phyloP scores from a whole-genome alignment of 1,139 yeast genomes.

The Yamadazyma trypodendri region DNA sequence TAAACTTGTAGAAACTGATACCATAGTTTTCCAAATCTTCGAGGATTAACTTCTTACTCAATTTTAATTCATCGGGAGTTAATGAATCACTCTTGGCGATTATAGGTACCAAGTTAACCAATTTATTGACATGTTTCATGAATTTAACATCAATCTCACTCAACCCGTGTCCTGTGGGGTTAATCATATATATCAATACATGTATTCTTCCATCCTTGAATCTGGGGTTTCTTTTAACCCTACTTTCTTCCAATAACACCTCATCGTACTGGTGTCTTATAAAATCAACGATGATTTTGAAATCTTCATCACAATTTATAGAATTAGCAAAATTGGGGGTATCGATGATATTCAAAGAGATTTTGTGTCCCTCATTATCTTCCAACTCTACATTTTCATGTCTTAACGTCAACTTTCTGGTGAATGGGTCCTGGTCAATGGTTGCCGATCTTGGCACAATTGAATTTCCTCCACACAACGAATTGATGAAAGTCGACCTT shows the following conservation, averaged over 20 bases:
- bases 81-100: slow-evolving; percentile 45
- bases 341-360: slow-evolving; percentile 46
- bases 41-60: slow-evolving; percentile 38
- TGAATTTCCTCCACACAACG: slow-evolving; percentile 77
- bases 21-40: slow-evolving; percentile 43
- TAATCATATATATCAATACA: slow-evolving; percentile 45
- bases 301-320: slow-evolving; percentile 47
- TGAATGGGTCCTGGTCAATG: slow-evolving; percentile 41
- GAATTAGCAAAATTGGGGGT: slow-evolving; percentile 83
- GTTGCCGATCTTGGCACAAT: slow-evolving; percentile 48
- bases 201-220: slow-evolving; percentile 51
- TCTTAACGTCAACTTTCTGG: slow-evolving; percentile 43
- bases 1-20: slow-evolving; percentile 45
- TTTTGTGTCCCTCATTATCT: slow-evolving; percentile 52
- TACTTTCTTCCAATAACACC: slow-evolving; percentile 47
- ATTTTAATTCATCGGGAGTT: slow-evolving; percentile 35
- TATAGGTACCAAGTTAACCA: slow-evolving; percentile 44
- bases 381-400: slow-evolving; percentile 52
- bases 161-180: slow-evolving; percentile 50
- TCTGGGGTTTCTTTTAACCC: slow-evolving; percentile 48
- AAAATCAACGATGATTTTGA: slow-evolving; percentile 46
- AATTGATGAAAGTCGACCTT: slow-evolving; percentile 60
- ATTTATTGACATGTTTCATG: slow-evolving; percentile 39
- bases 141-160: slow-evolving; percentile 42
- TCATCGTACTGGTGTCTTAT: slow-evolving; percentile 52